A percentile compares a stretch with the other conserved stretches of the same genome.
Conservation (phyloP, 2,329 filamentous ascomycete genomes). For the Colletotrichum tropicicola region DNA sequence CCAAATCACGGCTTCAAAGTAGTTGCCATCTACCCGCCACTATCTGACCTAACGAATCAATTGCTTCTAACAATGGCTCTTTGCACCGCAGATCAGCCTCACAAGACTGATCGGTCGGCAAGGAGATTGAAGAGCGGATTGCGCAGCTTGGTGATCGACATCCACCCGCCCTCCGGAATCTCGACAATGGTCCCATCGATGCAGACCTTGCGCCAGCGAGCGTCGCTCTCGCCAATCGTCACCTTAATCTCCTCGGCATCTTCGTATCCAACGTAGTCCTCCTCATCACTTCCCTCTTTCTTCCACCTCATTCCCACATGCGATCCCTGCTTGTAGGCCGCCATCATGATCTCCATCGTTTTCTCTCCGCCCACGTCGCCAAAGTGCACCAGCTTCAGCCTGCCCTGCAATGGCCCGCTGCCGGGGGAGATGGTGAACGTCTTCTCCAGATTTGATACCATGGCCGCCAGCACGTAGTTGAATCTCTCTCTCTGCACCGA, state of each 20-base stretch:
- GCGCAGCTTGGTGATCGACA: slow-evolving; percentile 67
- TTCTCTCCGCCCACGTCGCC: slow-evolving; percentile 70
- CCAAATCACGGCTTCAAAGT: too few species aligned
- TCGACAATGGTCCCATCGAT: slow-evolving; percentile 90
- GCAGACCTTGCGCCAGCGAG: slow-evolving; percentile 84
- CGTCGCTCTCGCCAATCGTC: slow-evolving; percentile 72
- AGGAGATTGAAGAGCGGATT: slow-evolving; percentile 53
- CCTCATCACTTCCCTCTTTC: slow-evolving; percentile 55
- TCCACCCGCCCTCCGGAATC: slow-evolving; percentile 74
- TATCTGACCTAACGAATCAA: too few species aligned
- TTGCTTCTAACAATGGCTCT: too few species aligned
- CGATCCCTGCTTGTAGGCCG: slow-evolving; percentile 65
- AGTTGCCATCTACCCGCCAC: too few species aligned
- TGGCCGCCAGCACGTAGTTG: slow-evolving; percentile 78
- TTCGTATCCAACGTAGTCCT: slow-evolving; percentile 74
- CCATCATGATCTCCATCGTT: slow-evolving; percentile 81
- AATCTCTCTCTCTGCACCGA: slow-evolving; percentile 57
- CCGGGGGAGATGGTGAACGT: slow-evolving; percentile 83
- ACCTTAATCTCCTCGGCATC: slow-evolving; percentile 74
- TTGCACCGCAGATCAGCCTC: too few species aligned
- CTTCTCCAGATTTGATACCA: slow-evolving; percentile 84
- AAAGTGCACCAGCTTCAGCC: slow-evolving; percentile 79
- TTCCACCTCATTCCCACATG: slow-evolving; percentile 62
- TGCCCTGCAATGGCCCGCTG: slow-evolving; percentile 75
- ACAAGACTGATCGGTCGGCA: slow-evolving; percentile 41